A percentile compares a stretch with the other conserved stretches of the same genome.
phyloP scores from a whole-genome alignment of 805 yeast species.

The Yamadazyma laniorum region DNA sequence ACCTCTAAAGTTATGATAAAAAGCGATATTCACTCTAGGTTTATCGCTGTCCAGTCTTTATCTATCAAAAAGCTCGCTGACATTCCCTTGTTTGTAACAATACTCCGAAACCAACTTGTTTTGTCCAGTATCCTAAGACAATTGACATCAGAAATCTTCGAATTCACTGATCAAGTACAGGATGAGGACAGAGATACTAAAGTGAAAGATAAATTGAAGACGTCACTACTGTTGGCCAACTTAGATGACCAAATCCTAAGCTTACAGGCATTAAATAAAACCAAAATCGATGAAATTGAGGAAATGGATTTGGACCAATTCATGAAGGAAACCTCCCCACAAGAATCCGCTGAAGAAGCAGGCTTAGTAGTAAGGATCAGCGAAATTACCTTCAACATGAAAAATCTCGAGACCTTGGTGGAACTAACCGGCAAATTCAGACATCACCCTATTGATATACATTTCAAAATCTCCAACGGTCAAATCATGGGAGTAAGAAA shows the following conservation, averaged over 20 bases:
- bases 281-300: slow-evolving; percentile 11
- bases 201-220: slow-evolving; percentile 27
- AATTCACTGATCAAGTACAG: neutral
- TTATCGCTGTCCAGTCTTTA: slow-evolving; percentile 22
- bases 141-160: neutral
- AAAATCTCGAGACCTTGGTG: slow-evolving; percentile 4
- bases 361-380: slow-evolving; percentile 20
- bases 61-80: slow-evolving; percentile 24
- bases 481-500: slow-evolving; percentile 11
- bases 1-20: neutral
- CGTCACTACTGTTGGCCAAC: slow-evolving; percentile 32
- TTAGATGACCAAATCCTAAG: slow-evolving; percentile 40
- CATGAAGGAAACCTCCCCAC: slow-evolving; percentile 19
- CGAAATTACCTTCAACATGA: slow-evolving; percentile 20
- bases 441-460: slow-evolving; percentile 15
- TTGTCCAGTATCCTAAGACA: slow-evolving; percentile 21
- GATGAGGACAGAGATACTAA: slow-evolving; percentile 14
- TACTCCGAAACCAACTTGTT: slow-evolving; percentile 31
- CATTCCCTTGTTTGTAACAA: slow-evolving; percentile 24
- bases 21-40: slow-evolving; percentile 18
- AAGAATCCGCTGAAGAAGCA: slow-evolving; percentile 16
- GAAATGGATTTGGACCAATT: slow-evolving; percentile 25
- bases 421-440: slow-evolving; percentile 3
- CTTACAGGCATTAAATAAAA: slow-evolving; percentile 25
- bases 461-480: slow-evolving; percentile 33